Evolutionary conservation across 768 basidiomycete genomes (phyloP).

Genomic region (Suillus plorans): DNA sequence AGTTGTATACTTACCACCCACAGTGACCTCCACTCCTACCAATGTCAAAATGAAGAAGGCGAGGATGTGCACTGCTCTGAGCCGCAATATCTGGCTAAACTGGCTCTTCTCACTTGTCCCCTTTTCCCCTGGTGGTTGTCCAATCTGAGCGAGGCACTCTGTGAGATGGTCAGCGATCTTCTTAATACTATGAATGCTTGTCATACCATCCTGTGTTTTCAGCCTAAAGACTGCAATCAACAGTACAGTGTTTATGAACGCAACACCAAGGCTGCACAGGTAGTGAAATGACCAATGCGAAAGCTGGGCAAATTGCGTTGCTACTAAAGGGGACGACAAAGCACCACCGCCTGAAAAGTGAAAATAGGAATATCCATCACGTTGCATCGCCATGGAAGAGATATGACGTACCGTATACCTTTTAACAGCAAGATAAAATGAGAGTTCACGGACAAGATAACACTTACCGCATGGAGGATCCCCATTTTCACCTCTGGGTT

Average conservation of each 20-base stretch:
- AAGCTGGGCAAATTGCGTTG: slow-evolving; percentile 49
- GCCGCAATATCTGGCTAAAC: slow-evolving; percentile 46
- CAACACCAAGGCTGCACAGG: slow-evolving; percentile 61
- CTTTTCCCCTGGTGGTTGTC: slow-evolving; percentile 27
- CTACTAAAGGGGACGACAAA: slow-evolving; percentile 49
- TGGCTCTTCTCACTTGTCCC: slow-evolving; percentile 33
- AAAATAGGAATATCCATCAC: neutral
- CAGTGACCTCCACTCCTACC: slow-evolving; percentile 54
- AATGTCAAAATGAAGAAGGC: slow-evolving; percentile 46
- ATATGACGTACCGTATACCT: slow-evolving; percentile 1
- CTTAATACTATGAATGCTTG: neutral
- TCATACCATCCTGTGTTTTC: slow-evolving; percentile 63
- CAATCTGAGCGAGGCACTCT: slow-evolving; percentile 40
- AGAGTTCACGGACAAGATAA: slow-evolving; percentile 1
- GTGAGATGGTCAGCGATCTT: neutral
- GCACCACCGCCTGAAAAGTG: slow-evolving; percentile 42
- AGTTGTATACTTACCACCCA: slow-evolving; percentile 37
- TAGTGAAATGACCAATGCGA: slow-evolving; percentile 41
- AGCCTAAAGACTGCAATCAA: slow-evolving; percentile 60
- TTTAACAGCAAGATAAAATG: neutral
- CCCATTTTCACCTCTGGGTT: slow-evolving; percentile 42
- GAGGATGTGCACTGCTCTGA: slow-evolving; percentile 44
- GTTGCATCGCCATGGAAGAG: neutral
- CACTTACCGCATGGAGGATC: slow-evolving; percentile 39
- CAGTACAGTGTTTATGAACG: slow-evolving; percentile 50